These are phyloP conservation scores for Infundibulicybe gibba DNA, from an alignment of 768 basidiomycete genomes.

Conservation along the genomic window DNA sequence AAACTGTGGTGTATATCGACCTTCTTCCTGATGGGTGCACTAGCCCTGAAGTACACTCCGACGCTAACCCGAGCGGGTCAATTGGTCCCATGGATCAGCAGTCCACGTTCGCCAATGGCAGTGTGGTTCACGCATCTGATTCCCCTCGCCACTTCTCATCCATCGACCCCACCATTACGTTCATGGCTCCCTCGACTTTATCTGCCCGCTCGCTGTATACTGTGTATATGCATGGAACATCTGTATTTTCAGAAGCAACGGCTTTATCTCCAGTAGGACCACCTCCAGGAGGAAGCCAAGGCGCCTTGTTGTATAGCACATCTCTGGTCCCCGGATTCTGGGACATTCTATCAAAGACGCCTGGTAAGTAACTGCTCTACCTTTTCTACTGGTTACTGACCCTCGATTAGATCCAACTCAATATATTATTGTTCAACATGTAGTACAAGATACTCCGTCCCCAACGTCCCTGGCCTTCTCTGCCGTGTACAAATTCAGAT, in stretches of 20 bases:
- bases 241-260: slow-evolving; percentile 51
- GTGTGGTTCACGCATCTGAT: slow-evolving; percentile 32
- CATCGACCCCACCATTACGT: slow-evolving; percentile 69
- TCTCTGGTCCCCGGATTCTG: slow-evolving; percentile 63
- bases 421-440: slow-evolving; percentile 66
- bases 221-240: slow-evolving; percentile 44
- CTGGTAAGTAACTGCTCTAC: slow-evolving; percentile 38
- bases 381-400: slow-evolving; percentile 5
- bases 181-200: slow-evolving; percentile 45
- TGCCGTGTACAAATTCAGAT: slow-evolving; percentile 56
- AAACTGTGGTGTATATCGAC: slow-evolving; percentile 43
- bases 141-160: slow-evolving; percentile 49
- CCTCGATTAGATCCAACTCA: slow-evolving; percentile 52
- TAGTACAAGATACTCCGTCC: slow-evolving; percentile 32
- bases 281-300: slow-evolving; percentile 18
- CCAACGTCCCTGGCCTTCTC: slow-evolving; percentile 41
- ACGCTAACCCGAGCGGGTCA: slow-evolving; percentile 7
- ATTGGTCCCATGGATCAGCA: background rate
- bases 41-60: slow-evolving; percentile 1
- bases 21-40: slow-evolving; percentile 28
- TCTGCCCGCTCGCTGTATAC: slow-evolving; percentile 52
- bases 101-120: slow-evolving; percentile 6
- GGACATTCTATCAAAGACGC: slow-evolving; percentile 50
- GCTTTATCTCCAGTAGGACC: slow-evolving; percentile 25
- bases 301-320: slow-evolving; percentile 52